Base-by-base conservation (phyloP, 1,139 yeast genomes). In the Zygosaccharomyces sapae region DNA sequence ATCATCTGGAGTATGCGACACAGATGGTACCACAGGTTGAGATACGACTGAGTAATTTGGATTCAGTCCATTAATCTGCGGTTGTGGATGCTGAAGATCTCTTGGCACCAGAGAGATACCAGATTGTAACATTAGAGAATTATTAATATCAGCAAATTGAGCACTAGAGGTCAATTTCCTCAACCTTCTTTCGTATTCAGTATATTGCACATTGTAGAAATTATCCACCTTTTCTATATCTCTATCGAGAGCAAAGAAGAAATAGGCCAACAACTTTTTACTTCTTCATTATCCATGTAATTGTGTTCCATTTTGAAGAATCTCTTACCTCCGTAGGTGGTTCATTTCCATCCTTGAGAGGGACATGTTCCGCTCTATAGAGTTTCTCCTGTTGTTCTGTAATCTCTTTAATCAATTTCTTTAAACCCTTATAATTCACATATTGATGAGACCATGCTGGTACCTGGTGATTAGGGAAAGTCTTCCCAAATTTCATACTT, bases 401-500 rank as follows among this genome's bases (percentile, higher is more conserved):
- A 22, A 80, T 71, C 41, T 69, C 70, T 65, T 87, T 87, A 68
- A 90, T 86, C 57, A 81, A 77, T 63, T 85, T 83, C 71, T 92
- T 92, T 58, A 92, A 74, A 46, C 77, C 81, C 67, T 90, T 92
- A 69, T 92, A 92, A 69, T 88, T 86, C 74, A 90, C 78, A 63
- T 92, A 90, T 59, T 76, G 79, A 41, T 74, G 73, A 47, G 77
- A 74, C 97, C 97, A 90, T 69, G 89, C 96, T 6, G 97, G 97
- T 51, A 90, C 87, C 71, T 88, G 95, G 67, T 90, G 95, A 48
- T 86, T 73, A 34, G 81, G 68, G 56, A 87, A 73, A 65, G 88
- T 85, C 65, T 87, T 87, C 33, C 95, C 95, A 67, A 87, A 87
- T 75, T 87, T 87, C 96, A 87, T 86, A n/a, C n/a, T n/a, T n/a